A percentile compares a stretch with the other conserved stretches of the same genome.
These are phyloP conservation scores for Pezicula radicicola DNA, from an alignment of 2,329 filamentous ascomycete genomes.

Conservation along the genomic window DNA sequence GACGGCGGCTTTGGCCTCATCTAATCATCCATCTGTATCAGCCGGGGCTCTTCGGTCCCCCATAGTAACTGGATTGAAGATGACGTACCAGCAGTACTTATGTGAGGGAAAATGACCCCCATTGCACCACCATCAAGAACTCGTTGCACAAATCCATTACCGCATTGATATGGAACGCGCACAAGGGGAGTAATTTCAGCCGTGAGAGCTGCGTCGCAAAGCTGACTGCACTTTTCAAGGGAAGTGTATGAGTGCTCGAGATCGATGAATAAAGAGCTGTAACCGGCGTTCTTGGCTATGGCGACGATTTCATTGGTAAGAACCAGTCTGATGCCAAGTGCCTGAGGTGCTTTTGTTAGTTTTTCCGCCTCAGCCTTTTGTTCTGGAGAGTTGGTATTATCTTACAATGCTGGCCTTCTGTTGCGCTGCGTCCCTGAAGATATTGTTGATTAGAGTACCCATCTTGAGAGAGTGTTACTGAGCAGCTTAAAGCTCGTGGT, in stretches of 20 bases:
- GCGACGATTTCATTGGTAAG: slow-evolving; percentile 27
- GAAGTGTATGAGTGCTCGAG: slow-evolving; percentile 34
- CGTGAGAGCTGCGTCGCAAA: slow-evolving; percentile 25
- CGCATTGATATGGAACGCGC: slow-evolving; percentile 29
- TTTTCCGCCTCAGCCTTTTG: too few relatives aligned
- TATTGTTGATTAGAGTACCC: too few relatives aligned
- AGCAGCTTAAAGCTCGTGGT: too few relatives aligned
- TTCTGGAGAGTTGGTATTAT: too few relatives aligned
- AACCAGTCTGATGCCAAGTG: slow-evolving; percentile 23
- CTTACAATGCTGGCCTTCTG: too few relatives aligned
- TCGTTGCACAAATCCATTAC: slow-evolving; percentile 28
- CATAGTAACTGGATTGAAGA: neutral
- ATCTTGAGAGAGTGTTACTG: too few relatives aligned
- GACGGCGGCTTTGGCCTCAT: slow-evolving; percentile 20
- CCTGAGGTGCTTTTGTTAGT: neutral
- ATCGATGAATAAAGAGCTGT: slow-evolving; percentile 36
- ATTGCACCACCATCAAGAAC: slow-evolving; percentile 30
- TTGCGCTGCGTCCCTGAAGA: too few relatives aligned
- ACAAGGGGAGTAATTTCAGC: slow-evolving; percentile 29
- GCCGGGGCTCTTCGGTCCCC: neutral
- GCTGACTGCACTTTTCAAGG: slow-evolving; percentile 25
- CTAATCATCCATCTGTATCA: neutral
- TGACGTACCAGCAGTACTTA: slow-evolving; percentile 14
- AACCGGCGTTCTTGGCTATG: slow-evolving; percentile 31
- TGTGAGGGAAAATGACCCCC: slow-evolving; percentile 29